phyloP scores from a whole-genome alignment of 306 rosid genomes.

The Fagus crenata region DNA sequence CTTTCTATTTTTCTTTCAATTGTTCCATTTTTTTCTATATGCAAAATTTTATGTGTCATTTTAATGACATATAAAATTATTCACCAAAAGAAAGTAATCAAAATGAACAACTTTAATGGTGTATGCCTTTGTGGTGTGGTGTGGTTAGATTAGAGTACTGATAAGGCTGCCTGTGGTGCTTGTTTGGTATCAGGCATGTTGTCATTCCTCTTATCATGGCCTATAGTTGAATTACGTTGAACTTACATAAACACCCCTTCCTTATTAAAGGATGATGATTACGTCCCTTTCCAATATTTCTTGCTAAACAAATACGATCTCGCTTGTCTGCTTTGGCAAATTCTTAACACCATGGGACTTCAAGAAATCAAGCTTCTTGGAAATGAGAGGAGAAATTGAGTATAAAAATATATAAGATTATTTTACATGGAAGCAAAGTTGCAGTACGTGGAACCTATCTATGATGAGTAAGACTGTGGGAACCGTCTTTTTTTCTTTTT shows the following conservation, averaged over 20 bases:
- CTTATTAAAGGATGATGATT: neutral
- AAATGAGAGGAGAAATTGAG: no score
- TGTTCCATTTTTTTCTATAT: neutral
- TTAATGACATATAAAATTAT: neutral
- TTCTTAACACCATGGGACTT: neutral
- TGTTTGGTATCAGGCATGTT: neutral
- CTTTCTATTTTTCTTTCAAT: neutral
- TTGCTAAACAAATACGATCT: neutral
- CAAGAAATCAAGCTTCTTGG: neutral
- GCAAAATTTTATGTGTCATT: neutral
- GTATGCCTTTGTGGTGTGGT: no score
- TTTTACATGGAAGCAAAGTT: no score
- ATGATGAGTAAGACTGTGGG: no score
- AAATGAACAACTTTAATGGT: neutral
- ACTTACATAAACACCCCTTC: neutral
- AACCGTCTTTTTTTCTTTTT: no score
- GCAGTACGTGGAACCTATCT: no score
- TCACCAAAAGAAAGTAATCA: no score
- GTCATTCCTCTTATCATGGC: neutral
- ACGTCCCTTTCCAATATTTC: neutral
- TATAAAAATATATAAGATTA: no score
- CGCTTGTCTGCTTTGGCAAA: neutral
- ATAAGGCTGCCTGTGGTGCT: constrained; percentile 8
- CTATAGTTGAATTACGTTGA: neutral
- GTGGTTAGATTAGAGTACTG: neutral